These are phyloP conservation scores for Xylaria sp. DNA, from an alignment of 2,329 filamentous ascomycete genomes.

Conservation along the genomic window DNA sequence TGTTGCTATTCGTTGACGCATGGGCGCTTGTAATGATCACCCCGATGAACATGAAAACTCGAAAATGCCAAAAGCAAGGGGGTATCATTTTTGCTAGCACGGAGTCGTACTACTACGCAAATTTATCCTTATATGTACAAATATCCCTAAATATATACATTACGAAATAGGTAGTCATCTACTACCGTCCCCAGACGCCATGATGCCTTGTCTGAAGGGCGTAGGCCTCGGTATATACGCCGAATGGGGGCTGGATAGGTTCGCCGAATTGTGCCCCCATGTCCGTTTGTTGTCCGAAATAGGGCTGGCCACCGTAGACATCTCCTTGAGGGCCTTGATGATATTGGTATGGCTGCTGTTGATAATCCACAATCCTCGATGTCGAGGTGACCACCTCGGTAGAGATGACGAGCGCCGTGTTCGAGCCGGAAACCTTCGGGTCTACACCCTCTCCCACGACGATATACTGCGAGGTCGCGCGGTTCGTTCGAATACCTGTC, in stretches of 20 bases:
- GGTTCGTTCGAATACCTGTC: constrained; percentile 24
- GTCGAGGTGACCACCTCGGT: constrained; percentile 34
- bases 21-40: background rate
- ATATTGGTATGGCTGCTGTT: constrained; percentile 7
- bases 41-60: background rate
- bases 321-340: background rate
- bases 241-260: constrained; percentile 20
- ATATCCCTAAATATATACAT: background rate
- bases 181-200: constrained; percentile 27
- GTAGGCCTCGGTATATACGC: constrained; percentile 33
- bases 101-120: constrained; percentile 12
- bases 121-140: constrained; percentile 2
- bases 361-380: background rate
- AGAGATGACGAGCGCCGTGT: constrained; percentile 26
- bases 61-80: constrained; percentile 12
- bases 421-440: constrained; percentile 11
- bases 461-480: constrained; percentile 25
- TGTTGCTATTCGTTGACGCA: background rate
- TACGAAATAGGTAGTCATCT: too few relatives aligned
- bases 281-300: constrained; percentile 2
- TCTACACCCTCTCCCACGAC: constrained; percentile 27
- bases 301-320: constrained; percentile 3
- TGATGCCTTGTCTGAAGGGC: constrained; percentile 29
- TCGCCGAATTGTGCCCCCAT: constrained; percentile 10
- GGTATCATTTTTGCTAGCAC: constrained; percentile 30